Percentiles rank a stretch among this genome's conserved stretches.
phyloP scores from a whole-genome alignment of 768 basidiomycete species.

The Dictyophora rubrovolvata region DNA sequence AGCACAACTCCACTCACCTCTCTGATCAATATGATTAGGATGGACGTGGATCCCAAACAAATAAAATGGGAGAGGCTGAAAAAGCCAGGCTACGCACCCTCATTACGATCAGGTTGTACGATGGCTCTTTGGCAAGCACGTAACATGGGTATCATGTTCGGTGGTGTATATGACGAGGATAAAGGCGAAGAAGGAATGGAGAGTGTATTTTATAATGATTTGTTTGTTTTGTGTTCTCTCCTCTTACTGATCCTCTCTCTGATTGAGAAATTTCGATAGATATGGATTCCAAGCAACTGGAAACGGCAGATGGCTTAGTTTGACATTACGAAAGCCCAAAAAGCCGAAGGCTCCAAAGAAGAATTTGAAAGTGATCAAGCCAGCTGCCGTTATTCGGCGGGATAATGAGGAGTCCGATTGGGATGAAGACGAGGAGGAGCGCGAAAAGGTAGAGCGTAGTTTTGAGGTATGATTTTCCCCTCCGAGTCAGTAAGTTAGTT shows the following conservation, averaged over 20 bases:
- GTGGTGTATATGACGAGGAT: constrained; percentile 84
- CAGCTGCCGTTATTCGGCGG: constrained; percentile 9
- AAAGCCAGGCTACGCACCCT: constrained; percentile 62
- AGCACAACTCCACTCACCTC: constrained; percentile 4
- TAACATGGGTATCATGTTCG: constrained; percentile 69
- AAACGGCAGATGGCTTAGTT: constrained; percentile 68
- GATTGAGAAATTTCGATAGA: constrained; percentile 25
- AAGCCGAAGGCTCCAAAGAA: constrained; percentile 31
- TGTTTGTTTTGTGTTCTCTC: constrained; percentile 35
- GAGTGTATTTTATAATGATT: constrained; percentile 79
- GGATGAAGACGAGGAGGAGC: constrained; percentile 13
- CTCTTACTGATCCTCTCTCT: background rate
- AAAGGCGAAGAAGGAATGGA: constrained; percentile 74
- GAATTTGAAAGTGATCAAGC: constrained; percentile 25
- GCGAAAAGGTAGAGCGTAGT: constrained; percentile 11
- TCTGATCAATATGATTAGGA: constrained; percentile 12
- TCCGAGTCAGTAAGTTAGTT: too few species aligned
- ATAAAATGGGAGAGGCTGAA: constrained; percentile 86
- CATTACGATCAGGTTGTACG: constrained; percentile 69
- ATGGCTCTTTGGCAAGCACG: constrained; percentile 74
- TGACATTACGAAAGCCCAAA: constrained; percentile 62
- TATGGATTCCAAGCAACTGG: constrained; percentile 69
- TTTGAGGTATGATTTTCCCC: too few species aligned
- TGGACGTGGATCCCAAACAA: constrained; percentile 34
- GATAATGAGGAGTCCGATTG: background rate